A percentile compares a stretch with the other conserved stretches of the same genome.
phyloP scores from a whole-genome alignment of 106 monocot species.

The Phalaenopsis aphrodite region DNA sequence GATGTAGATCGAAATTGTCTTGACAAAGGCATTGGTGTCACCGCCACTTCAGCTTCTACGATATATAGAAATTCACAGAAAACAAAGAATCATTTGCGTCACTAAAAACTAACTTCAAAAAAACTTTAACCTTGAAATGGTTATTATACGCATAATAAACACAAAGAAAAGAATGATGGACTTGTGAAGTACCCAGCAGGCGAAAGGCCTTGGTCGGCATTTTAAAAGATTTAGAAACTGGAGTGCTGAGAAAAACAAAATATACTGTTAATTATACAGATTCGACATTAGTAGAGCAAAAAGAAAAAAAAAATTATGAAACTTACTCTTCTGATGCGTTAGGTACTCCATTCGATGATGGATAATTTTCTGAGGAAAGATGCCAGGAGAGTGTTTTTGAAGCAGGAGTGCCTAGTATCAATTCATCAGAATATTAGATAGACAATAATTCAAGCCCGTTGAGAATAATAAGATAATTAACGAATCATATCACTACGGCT shows the following conservation, averaged over 20 bases:
- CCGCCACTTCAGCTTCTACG: constrained; percentile 27
- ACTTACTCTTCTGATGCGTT: constrained; percentile 26
- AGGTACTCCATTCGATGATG: constrained; percentile 28
- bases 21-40: constrained; percentile 16
- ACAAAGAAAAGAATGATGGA: not conserved
- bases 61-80: not conserved
- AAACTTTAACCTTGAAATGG: not conserved
- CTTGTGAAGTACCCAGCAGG: constrained; percentile 28
- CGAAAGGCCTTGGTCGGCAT: constrained; percentile 32
- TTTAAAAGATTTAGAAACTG: constrained; percentile 30
- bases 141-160: not conserved
- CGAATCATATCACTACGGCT: not conserved
- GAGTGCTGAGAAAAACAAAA: constrained; percentile 23
- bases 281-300: not conserved
- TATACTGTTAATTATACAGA: not conserved
- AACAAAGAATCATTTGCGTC: not conserved
- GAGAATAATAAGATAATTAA: not conserved
- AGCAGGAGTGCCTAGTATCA: constrained; percentile 27
- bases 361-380: constrained; percentile 51
- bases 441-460: not conserved
- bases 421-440: not conserved
- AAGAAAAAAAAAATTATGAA: not conserved
- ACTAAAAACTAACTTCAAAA: not conserved
- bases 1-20: constrained; percentile 26
- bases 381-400: constrained; percentile 82